phyloP scores from a whole-genome alignment of 2,329 filamentous ascomycete species.

The Chaetothyriales sp. region DNA sequence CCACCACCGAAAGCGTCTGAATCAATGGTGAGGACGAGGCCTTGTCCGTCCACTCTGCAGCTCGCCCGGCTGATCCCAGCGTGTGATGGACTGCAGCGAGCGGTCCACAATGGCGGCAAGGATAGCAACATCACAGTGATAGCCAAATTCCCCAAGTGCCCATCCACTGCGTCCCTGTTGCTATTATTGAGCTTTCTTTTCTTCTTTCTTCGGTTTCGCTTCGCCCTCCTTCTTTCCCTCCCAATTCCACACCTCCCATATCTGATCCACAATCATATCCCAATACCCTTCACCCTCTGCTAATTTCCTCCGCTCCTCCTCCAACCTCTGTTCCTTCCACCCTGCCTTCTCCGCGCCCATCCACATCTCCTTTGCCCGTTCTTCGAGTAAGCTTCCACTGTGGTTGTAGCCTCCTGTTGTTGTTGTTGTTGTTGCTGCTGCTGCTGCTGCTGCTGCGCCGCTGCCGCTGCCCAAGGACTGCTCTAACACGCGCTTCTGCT shows the following conservation, averaged over 20 bases:
- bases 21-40: background rate
- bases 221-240: constrained; percentile 11
- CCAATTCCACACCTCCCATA: constrained; percentile 25
- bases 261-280: constrained; percentile 31
- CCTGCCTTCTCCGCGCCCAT: constrained; percentile 26
- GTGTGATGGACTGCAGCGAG: background rate
- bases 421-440: background rate
- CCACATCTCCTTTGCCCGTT: constrained; percentile 16
- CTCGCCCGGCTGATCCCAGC: background rate
- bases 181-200: constrained; percentile 13
- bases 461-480: constrained; percentile 7
- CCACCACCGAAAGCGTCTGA: background rate
- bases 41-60: background rate
- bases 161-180: background rate
- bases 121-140: background rate
- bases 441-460: too few relatives aligned
- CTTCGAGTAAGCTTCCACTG: constrained; percentile 4
- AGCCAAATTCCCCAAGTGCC: background rate
- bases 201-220: constrained; percentile 13
- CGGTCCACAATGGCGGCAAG: background rate
- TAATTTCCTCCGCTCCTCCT: constrained; percentile 26
- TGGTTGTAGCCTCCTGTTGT: background rate
- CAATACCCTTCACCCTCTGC: constrained; percentile 27
- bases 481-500: constrained; percentile 15
- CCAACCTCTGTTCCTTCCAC: constrained; percentile 26